Evolutionary conservation across 176 grass and related monocot species (phyloP), one percentile per base, ranked within the genome.

Genomic region (Zoysia japonica): DNA sequence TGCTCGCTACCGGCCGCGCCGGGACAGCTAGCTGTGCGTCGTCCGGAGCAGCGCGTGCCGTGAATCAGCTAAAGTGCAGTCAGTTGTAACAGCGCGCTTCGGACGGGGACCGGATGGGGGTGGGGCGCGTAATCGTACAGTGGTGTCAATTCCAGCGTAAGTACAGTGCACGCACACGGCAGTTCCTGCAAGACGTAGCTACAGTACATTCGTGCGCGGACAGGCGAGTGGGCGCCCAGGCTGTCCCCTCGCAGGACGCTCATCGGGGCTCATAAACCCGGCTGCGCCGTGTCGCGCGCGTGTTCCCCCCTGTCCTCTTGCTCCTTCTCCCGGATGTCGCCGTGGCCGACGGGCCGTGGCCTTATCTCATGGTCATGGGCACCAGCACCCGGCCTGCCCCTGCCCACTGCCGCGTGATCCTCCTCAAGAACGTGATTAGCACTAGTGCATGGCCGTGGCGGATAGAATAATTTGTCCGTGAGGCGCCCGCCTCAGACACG

Each of bases 261-360:
- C 50, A 20, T 47, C 38, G 71, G 71, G 53, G 61, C 35, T 61
- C 80, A 65, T 88, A 59, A 81, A 80, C 63, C 77, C 8, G 60
- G 78, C 82, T 66, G 72, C 73, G 67, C 83, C 83, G 67, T 85
- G 87, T 89, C 87, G 5, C 65, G 5, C 71, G 87, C 70, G 1
- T 67, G 74, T 76, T 49, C 54, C 86, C 49, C 28, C 59, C 43
- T 60, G 73, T 72, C 41, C 45, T 68, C 13, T 53, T 53, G 37
- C 16, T 11, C 13, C 51, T 40, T 19, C n/a, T 5, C 5, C 50
- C 48, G 50, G 54, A 48, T 48, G 51, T 28, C 28, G 28, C 28
- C 28, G 28, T 28, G 28, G 28, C 28, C 28, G 28, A 28, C 28
- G 28, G 28, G 28, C 7, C 48, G 9, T 45, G 16, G 1, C 17